Base-by-base conservation (phyloP, 257 asterid genomes). In the Rhazya stricta region DNA sequence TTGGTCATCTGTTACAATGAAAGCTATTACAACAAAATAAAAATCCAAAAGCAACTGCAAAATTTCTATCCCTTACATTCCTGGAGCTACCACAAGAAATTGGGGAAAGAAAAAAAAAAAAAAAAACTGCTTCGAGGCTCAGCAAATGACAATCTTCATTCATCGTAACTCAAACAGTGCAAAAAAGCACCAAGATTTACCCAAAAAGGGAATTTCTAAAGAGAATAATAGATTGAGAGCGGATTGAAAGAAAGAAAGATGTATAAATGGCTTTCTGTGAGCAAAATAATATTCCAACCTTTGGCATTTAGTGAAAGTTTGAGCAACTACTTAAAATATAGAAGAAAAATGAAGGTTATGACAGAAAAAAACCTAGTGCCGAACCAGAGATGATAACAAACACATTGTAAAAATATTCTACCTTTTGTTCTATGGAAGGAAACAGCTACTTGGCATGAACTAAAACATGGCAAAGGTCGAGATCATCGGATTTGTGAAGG, bases 401-500 rank as follows among this genome's bases (percentile, higher is more conserved):
- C 29, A 19, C 18, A 65, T 36, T 1, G 36, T 29, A 15, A 48
- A 19, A 25, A 34, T 6, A 42, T 16, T 45, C 65, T 57, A 75
- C 75, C 85, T 76, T 77, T 62, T 27, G 62, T 74, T 75, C 79
- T 69, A 60, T 57, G 43, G 69, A 61, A 45, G 46, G 75, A 30
- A 68, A 66, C 78, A 45, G 72, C 71, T 72, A 72, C 62, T 36
- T 71, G 58, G 29, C 5, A 43, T 65, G 54, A 72, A 23, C 53
- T 41, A 75, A 23, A 75, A 45, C 54, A 58, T 41, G 46, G 23
- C 39, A 45, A 74, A 63, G 60, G 60, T 61, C 16, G 34, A 56
- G 82, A 77, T 88, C 81, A 91, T 81, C 96, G 82, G 70, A 81
- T 68, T 84, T 93, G 98, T 18, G 92, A 81, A 63, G 95, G 93